phyloP scores from a whole-genome alignment of 2,329 filamentous ascomycete species.

The Diaporthe sp. region DNA sequence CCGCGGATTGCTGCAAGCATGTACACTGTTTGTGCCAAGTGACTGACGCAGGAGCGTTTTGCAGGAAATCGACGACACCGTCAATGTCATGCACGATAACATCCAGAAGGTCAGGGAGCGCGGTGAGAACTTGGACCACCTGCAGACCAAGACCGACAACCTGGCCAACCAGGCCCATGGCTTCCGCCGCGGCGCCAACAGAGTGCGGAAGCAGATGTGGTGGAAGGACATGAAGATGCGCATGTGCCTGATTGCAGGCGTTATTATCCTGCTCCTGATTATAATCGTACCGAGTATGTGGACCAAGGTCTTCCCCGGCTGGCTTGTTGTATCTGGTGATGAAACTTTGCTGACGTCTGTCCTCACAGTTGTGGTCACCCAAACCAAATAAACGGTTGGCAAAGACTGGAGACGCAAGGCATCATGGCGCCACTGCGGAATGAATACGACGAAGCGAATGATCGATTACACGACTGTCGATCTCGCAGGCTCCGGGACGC shows the following conservation, averaged over 20 bases:
- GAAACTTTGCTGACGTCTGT: not conserved
- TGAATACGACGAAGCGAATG: slow-evolving; percentile 36
- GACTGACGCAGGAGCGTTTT: slow-evolving; percentile 25
- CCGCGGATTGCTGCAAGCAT: not conserved
- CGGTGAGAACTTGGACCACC: slow-evolving; percentile 87
- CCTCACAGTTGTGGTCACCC: slow-evolving; percentile 43
- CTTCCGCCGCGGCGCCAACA: slow-evolving; percentile 96
- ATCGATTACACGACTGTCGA: slow-evolving; percentile 30
- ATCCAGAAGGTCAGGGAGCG: slow-evolving; percentile 97
- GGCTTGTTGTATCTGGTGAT: not conserved
- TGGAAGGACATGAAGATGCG: slow-evolving; percentile 99
- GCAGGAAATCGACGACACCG: slow-evolving; percentile 97
- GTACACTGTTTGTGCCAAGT: not conserved
- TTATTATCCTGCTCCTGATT: slow-evolving; percentile 91
- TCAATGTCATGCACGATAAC: slow-evolving; percentile 96
- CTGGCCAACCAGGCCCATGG: slow-evolving; percentile 92
- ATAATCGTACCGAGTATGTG: slow-evolving; percentile 94
- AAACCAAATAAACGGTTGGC: slow-evolving; percentile 24
- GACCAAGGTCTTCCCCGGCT: slow-evolving; percentile 15
- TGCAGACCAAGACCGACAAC: slow-evolving; percentile 96
- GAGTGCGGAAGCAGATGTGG: slow-evolving; percentile 98
- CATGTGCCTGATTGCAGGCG: slow-evolving; percentile 92
- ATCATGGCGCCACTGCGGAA: slow-evolving; percentile 27
- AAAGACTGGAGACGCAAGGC: not conserved
- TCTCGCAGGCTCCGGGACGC: slow-evolving; percentile 30